These are phyloP conservation scores for Cladorrhinum sp. DNA, from an alignment of 2,329 filamentous ascomycete genomes.

Conservation along the genomic window DNA sequence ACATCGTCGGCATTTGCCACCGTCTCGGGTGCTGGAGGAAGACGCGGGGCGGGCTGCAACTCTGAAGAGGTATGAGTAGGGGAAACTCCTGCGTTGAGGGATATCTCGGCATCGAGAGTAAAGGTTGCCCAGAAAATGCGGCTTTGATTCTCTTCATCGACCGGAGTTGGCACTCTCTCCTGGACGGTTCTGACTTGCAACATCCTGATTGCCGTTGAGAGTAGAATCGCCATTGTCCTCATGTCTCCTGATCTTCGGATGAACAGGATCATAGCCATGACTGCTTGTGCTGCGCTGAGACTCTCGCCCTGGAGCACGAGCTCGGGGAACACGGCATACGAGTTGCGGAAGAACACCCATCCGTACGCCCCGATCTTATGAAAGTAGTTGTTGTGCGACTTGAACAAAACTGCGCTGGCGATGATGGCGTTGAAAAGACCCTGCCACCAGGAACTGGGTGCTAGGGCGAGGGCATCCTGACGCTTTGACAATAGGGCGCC, in stretches of 20 bases:
- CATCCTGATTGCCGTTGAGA: background rate
- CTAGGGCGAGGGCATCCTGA: background rate
- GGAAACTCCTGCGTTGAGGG: background rate
- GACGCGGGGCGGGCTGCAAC: background rate
- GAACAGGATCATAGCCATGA: conserved; percentile 12
- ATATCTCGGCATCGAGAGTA: conserved; percentile 4
- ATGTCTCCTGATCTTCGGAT: background rate
- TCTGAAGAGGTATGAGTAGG: background rate
- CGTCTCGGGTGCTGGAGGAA: background rate
- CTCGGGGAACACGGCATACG: conserved; percentile 13
- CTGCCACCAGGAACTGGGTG: conserved; percentile 2
- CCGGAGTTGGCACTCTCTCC: background rate
- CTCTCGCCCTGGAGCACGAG: conserved; percentile 7
- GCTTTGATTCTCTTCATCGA: background rate
- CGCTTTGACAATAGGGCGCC: background rate
- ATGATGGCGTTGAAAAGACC: background rate
- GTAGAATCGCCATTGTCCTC: background rate
- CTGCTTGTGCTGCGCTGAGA: conserved; percentile 3
- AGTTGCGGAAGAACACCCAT: conserved; percentile 15
- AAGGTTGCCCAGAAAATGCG: conserved; percentile 5
- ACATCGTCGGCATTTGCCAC: background rate
- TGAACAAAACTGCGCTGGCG: background rate
- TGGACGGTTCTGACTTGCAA: background rate
- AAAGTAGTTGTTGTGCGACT: background rate
- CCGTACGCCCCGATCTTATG: background rate